phyloP scores from a whole-genome alignment of 2,329 filamentous ascomycete species.

The Trichoderma semiorbis region DNA sequence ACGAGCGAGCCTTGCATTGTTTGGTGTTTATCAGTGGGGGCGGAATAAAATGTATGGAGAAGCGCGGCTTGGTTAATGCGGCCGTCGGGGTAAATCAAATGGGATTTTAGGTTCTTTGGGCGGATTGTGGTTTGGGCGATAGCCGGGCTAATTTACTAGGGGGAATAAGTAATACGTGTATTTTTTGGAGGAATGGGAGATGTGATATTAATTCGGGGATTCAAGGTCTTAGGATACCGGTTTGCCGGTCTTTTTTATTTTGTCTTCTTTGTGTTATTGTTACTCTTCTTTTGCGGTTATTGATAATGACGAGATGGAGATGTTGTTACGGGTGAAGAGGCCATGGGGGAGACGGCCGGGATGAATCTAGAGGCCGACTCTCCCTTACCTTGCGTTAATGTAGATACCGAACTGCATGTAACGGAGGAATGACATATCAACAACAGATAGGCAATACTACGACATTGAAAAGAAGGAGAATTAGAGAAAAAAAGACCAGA shows the following conservation, averaged over 20 bases:
- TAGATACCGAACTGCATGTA: neutral
- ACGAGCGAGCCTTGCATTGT: neutral
- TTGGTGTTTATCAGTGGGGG: neutral
- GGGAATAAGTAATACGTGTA: neutral
- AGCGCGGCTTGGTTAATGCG: neutral
- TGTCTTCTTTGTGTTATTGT: neutral
- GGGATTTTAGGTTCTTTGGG: neutral
- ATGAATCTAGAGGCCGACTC: neutral
- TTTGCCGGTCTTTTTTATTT: neutral
- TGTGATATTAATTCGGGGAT: neutral
- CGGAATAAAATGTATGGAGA: neutral
- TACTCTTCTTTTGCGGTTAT: neutral
- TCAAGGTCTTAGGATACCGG: neutral
- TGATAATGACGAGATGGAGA: neutral
- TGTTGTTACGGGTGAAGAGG: neutral
- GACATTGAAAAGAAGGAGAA: neutral
- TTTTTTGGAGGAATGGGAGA: neutral
- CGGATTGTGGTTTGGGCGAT: neutral
- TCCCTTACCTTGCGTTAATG: neutral
- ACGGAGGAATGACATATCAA: neutral
- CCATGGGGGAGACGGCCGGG: neutral
- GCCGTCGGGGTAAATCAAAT: slow-evolving; percentile 12
- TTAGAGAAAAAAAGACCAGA: neutral
- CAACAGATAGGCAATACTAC: neutral
- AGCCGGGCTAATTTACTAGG: neutral